Percentiles rank a stretch among this genome's conserved stretches.
phyloP scores from a whole-genome alignment of 2,329 filamentous ascomycete species.

The Penicillium sp. region DNA sequence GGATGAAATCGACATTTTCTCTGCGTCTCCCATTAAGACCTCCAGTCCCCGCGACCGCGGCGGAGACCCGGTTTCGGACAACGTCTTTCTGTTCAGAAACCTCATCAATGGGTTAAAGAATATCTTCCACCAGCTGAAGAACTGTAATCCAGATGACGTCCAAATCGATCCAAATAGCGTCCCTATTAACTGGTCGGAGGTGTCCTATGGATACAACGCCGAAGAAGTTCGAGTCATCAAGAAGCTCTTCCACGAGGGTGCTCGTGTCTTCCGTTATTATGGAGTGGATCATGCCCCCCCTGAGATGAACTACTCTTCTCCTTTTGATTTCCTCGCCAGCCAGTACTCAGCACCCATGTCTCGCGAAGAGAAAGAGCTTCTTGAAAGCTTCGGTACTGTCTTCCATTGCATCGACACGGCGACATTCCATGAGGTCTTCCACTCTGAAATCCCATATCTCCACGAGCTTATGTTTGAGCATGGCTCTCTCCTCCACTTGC shows the following conservation, averaged over 20 bases:
- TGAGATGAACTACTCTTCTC: conserved; percentile 72
- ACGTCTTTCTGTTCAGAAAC: conserved; percentile 97
- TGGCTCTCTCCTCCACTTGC: conserved; percentile 86
- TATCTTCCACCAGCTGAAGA: conserved; percentile 90
- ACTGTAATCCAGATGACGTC: conserved; percentile 71
- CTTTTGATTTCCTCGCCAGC: conserved; percentile 88
- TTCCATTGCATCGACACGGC: conserved; percentile 98
- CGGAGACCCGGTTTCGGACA: conserved; percentile 87
- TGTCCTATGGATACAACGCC: conserved; percentile 92
- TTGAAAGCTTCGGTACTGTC: conserved; percentile 96
- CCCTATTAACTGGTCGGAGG: conserved; percentile 88
- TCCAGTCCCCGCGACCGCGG: conserved; percentile 85
- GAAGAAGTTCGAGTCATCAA: conserved; percentile 96
- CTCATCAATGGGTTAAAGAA: conserved; percentile 94
- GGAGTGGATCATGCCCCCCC: conserved; percentile 75
- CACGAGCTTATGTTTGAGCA: conserved; percentile 99
- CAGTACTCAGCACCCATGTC: conserved; percentile 91
- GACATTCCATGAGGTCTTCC: conserved; percentile 97
- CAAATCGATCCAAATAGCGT: conserved; percentile 73
- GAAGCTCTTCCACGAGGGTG: conserved; percentile 95
- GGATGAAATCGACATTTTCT: conserved; percentile 98
- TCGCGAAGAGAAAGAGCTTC: conserved; percentile 93
- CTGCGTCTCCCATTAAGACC: conserved; percentile 91
- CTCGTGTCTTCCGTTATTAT: conserved; percentile 95
- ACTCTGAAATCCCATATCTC: conserved; percentile 91